These are phyloP conservation scores for Fraxinus angustifolia DNA, from an alignment of 305 asterid genomes.

Conservation along the genomic window DNA sequence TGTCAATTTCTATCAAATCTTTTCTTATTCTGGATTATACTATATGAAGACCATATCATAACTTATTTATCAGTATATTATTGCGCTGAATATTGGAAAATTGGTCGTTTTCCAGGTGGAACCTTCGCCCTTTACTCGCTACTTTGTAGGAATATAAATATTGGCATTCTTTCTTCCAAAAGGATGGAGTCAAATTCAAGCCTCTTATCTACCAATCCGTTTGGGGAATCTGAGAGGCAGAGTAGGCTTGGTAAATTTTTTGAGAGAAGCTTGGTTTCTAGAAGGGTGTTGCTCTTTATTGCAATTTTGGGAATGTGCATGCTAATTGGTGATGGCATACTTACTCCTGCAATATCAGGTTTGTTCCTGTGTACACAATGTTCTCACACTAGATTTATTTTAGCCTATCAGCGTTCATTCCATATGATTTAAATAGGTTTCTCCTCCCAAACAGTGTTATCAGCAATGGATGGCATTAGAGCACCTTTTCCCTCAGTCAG, in stretches of 20 bases:
- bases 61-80: neutral
- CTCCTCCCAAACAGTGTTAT: conserved; percentile 30
- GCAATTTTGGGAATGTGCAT: conserved; percentile 49
- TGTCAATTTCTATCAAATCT: neutral
- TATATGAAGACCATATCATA: neutral
- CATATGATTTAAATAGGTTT: neutral
- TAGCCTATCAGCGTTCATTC: neutral
- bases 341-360: conserved; percentile 53
- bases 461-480: conserved; percentile 44
- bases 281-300: conserved; percentile 41
- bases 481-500: conserved; percentile 38
- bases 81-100: neutral
- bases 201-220: neutral
- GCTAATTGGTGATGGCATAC: conserved; percentile 50
- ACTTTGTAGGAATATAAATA: conserved; percentile 41
- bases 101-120: conserved; percentile 31
- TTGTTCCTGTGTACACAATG: neutral
- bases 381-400: neutral
- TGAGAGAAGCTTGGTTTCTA: conserved; percentile 40
- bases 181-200: conserved; percentile 13
- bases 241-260: conserved; percentile 39
- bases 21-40: neutral
- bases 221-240: conserved; percentile 16
- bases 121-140: conserved; percentile 45
- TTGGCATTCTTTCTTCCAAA: conserved; percentile 36